Percentiles rank a stretch among this genome's conserved stretches.
Evolutionary conservation across 1,284 basidiomycete genomes (phyloP).

Genomic region (Microbotryum scabiosae): DNA sequence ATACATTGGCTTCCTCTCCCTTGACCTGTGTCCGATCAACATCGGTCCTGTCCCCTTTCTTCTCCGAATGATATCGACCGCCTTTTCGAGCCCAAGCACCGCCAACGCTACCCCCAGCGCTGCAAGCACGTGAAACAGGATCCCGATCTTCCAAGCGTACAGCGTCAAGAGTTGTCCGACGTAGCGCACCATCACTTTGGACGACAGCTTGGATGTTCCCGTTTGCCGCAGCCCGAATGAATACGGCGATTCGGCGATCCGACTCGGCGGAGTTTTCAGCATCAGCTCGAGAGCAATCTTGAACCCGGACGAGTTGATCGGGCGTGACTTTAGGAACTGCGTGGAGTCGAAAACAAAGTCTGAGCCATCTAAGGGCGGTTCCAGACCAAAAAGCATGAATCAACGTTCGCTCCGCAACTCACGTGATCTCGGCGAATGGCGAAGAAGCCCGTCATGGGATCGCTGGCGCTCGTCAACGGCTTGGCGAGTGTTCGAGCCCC

Average conservation of each 20-base stretch:
- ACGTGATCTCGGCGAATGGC: slow-evolving; percentile 44
- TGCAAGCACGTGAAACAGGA: slow-evolving; percentile 27
- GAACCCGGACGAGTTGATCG: slow-evolving; percentile 35
- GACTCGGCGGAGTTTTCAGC: slow-evolving; percentile 21
- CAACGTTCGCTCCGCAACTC: slow-evolving; percentile 27
- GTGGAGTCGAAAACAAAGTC: background rate
- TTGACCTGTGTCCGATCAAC: no score
- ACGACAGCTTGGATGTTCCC: slow-evolving; percentile 31
- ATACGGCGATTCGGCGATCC: slow-evolving; percentile 30
- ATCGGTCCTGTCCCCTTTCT: no score
- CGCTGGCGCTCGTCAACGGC: slow-evolving; percentile 44
- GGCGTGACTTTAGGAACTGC: slow-evolving; percentile 28
- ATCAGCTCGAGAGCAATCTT: slow-evolving; percentile 35
- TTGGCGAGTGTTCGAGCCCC: slow-evolving; percentile 45
- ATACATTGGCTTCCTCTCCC: no score
- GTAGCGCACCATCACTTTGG: slow-evolving; percentile 33
- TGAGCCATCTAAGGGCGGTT: background rate
- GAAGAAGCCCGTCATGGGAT: slow-evolving; percentile 48
- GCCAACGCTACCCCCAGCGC: slow-evolving; percentile 4
- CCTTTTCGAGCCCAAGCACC: background rate
- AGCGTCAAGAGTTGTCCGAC: slow-evolving; percentile 32
- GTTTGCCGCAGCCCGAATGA: slow-evolving; percentile 29
- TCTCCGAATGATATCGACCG: no score
- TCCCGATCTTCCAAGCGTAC: slow-evolving; percentile 31
- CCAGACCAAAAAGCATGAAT: no score